These are phyloP conservation scores for Pinus taeda DNA, from an alignment of 75 land plant species.

Conservation along the genomic window DNA sequence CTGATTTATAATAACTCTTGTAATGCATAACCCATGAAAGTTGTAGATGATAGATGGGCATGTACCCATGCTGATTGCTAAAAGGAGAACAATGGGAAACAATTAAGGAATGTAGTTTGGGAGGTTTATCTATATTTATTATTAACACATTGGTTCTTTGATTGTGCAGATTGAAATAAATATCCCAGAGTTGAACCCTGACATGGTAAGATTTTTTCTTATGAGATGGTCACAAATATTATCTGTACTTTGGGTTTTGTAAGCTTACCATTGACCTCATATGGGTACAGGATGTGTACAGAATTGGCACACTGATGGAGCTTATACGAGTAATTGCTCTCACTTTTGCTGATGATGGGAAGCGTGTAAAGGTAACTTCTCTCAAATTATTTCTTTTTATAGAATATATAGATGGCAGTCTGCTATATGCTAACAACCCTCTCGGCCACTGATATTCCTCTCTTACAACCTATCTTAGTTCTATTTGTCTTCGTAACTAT, in stretches of 20 bases:
- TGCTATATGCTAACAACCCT: no score
- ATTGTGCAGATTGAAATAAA: conserved; percentile 73
- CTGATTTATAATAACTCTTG: background rate
- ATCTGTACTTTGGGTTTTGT: background rate
- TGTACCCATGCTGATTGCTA: background rate
- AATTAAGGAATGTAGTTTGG: background rate
- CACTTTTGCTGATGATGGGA: conserved; percentile 95
- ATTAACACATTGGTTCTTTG: conserved; percentile 1
- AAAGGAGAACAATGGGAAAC: background rate
- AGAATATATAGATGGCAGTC: background rate
- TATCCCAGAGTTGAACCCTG: conserved; percentile 96
- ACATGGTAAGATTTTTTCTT: conserved; percentile 60
- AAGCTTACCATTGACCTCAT: conserved; percentile 8
- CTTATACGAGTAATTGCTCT: conserved; percentile 84
- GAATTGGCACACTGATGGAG: conserved; percentile 95
- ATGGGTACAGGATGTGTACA: conserved; percentile 84
- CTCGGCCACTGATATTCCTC: no score
- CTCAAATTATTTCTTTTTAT: background rate
- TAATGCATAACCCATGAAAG: background rate
- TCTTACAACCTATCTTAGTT: no score
- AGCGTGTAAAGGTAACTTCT: conserved; percentile 72
- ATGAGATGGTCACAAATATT: background rate
- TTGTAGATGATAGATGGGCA: background rate
- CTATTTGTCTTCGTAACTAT: no score
- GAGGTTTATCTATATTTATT: background rate